These are phyloP conservation scores for Niveomyces coronatus DNA, from an alignment of 2,329 filamentous ascomycete species.

Conservation along the genomic window DNA sequence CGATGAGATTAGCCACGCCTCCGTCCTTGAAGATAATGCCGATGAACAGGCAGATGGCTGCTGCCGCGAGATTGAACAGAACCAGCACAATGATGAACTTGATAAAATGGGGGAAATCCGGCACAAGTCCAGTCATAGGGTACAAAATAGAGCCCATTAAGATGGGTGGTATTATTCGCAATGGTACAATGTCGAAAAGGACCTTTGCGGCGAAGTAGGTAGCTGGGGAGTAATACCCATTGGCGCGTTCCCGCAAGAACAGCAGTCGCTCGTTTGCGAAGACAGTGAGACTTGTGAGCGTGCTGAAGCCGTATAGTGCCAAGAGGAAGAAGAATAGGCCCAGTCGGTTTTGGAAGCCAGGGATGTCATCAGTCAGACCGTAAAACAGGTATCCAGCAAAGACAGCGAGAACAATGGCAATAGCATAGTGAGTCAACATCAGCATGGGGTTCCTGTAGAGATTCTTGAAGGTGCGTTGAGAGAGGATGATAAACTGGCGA, in stretches of 20 bases:
- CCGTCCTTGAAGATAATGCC: slow-evolving; percentile 89
- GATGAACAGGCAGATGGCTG: slow-evolving; percentile 89
- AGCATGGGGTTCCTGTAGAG: slow-evolving; percentile 95
- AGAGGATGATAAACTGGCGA: slow-evolving; percentile 82
- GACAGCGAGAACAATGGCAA: slow-evolving; percentile 87
- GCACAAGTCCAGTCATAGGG: slow-evolving; percentile 89
- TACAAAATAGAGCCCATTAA: slow-evolving; percentile 95
- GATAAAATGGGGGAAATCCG: slow-evolving; percentile 74
- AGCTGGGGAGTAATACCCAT: slow-evolving; percentile 89
- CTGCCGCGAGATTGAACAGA: slow-evolving; percentile 90
- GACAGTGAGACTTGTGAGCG: slow-evolving; percentile 83
- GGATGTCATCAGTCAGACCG: slow-evolving; percentile 88
- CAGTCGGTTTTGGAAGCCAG: slow-evolving; percentile 93
- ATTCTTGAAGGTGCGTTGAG: slow-evolving; percentile 89
- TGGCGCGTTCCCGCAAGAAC: slow-evolving; percentile 87
- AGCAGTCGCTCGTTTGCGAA: slow-evolving; percentile 85
- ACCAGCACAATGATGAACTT: slow-evolving; percentile 88
- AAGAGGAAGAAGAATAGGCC: slow-evolving; percentile 97
- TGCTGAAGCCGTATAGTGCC: slow-evolving; percentile 93
- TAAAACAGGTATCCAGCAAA: slow-evolving; percentile 95
- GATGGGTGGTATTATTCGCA: slow-evolving; percentile 88
- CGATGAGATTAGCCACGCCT: slow-evolving; percentile 86
- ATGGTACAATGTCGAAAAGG: slow-evolving; percentile 92
- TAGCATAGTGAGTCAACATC: slow-evolving; percentile 97
- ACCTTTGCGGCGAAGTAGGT: slow-evolving; percentile 95